Evolutionary conservation across 2,329 filamentous ascomycete species (phyloP), one percentile per base, ranked within the genome.

Genomic region (Mycosphaerella arachidis): DNA sequence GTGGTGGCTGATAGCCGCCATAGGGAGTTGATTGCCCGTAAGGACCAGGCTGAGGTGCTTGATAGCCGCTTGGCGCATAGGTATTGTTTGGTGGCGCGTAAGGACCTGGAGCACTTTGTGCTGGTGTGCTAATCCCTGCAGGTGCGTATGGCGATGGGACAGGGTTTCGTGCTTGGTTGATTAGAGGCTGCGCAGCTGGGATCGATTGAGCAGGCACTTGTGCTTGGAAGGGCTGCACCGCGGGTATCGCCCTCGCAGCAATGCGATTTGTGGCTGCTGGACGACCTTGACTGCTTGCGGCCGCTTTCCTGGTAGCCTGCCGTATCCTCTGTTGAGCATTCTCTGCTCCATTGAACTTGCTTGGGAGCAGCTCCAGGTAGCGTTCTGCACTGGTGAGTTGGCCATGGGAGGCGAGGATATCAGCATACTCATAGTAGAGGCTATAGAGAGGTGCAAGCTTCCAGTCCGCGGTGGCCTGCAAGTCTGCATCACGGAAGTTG

Each of bases 401-500:
- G 12, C 95, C 94, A 71, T 97, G 91, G 6, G 91, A 86, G 51
- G 94, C 92, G 59, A 95, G 86, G 66, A 99, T 92, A 72, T 99
- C 93, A 13, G 94, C 93, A 74, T 97, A 99, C 77, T 99, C 94
- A 30, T 90, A 88, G 73, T 99, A 99, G 77, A 96, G 96, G 73
- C 92, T 88, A 75, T 99, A 99, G 56, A 99, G 80, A 2, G 87
- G 82, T 40, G 86, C 84, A 61, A 99, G 85, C 78, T 96, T 97
- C 93, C 93, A 99, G 68, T 88, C 90, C 1, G 87, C 86, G 9
- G 84, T 81, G 67, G 90, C 84, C 51, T 78, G 77, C 64, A 85
- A 84, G 71, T 97, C 92, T 8, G 78, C 76, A 72, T 99, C 94
- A 68, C 89, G 80, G 79, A 97, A 99, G 71, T 93, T 92, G 63